Percentiles rank a stretch among this genome's conserved stretches.
phyloP scores from a whole-genome alignment of 257 asterid genomes.

The Rhazya stricta region DNA sequence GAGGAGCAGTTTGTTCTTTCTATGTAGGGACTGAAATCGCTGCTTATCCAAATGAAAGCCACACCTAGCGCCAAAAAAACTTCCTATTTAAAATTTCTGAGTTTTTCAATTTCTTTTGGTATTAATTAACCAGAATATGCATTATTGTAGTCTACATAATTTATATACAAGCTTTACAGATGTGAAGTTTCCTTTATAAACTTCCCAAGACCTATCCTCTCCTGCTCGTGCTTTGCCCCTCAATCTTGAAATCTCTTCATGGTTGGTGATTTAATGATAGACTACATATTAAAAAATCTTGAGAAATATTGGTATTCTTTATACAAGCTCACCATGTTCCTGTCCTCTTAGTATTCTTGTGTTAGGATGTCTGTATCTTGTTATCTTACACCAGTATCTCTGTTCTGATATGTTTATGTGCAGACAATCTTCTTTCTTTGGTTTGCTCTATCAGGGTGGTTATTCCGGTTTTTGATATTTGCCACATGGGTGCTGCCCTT shows the following conservation, averaged over 20 bases:
- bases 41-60: not conserved
- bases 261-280: not conserved
- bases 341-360: not conserved
- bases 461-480: constrained; percentile 68
- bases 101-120: not conserved
- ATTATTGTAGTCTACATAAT: not conserved
- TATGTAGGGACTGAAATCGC: not conserved
- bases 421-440: constrained; percentile 94
- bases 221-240: not conserved
- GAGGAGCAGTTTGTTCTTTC: not conserved
- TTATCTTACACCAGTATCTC: constrained; percentile 7
- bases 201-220: not conserved
- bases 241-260: not conserved
- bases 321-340: not conserved
- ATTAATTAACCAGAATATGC: not conserved
- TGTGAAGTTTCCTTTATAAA: not conserved
- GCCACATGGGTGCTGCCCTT: constrained; percentile 89
- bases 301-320: not conserved
- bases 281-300: too few relatives aligned
- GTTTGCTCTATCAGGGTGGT: constrained; percentile 98
- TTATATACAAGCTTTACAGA: not conserved
- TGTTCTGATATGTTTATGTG: constrained; percentile 21
- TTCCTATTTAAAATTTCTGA: not conserved
- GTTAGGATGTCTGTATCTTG: not conserved
- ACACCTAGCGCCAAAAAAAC: not conserved